Evolutionary conservation across 139 green algal species (phyloP).

Genomic region (Tetradesmus lagerheimii): DNA sequence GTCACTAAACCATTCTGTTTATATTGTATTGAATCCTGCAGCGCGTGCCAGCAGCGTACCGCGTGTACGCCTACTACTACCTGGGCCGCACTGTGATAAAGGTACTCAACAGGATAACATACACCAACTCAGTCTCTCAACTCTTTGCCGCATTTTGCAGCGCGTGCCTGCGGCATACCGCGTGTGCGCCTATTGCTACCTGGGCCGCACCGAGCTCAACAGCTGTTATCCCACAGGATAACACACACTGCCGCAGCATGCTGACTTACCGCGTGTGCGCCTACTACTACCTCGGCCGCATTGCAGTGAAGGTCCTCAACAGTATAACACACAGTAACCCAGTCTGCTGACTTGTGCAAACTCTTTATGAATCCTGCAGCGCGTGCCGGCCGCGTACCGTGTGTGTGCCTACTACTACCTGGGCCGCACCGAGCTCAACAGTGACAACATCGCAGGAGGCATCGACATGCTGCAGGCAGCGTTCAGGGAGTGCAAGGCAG

Average conservation of each 20-base stretch:
- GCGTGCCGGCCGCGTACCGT: constrained; percentile 7
- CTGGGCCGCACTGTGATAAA: constrained; percentile 27
- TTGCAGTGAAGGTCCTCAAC: too few relatives aligned
- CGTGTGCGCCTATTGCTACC: constrained; percentile 26
- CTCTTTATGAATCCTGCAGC: not conserved
- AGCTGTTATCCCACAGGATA: too few relatives aligned
- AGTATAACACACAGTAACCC: too few relatives aligned
- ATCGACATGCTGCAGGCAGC: constrained; percentile 21
- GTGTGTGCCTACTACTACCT: constrained; percentile 43
- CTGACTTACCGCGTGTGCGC: not conserved
- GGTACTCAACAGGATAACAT: too few relatives aligned
- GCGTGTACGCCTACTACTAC: constrained; percentile 25
- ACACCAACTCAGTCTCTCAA: not conserved
- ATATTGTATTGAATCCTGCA: not conserved
- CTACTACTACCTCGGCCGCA: too few relatives aligned
- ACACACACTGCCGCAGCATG: too few relatives aligned
- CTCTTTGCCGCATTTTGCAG: not conserved
- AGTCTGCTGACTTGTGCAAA: too few relatives aligned
- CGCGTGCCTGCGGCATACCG: not conserved
- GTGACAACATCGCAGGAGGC: not conserved
- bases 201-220: constrained; percentile 39
- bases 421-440: constrained; percentile 39
- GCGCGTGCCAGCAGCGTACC: not conserved
- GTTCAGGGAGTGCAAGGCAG: constrained; percentile 34
- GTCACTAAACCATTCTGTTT: too few relatives aligned